Percentiles rank a stretch among this genome's conserved stretches.
phyloP scores from a whole-genome alignment of 164 flowering plant genomes.

The Umbellularia californica region DNA sequence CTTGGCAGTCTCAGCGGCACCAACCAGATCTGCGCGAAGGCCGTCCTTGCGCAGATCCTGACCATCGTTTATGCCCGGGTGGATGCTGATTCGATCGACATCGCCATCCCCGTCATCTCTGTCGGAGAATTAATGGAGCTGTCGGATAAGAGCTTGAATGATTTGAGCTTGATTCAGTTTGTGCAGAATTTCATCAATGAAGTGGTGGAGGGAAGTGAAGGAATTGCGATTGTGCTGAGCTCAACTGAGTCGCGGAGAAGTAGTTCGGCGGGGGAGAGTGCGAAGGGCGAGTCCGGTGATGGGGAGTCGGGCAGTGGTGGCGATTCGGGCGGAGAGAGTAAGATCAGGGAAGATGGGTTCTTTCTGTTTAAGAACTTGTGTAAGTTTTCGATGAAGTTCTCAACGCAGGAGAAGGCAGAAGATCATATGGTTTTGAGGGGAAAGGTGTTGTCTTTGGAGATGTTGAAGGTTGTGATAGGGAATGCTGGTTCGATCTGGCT shows the following conservation, averaged over 20 bases:
- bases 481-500: slow-evolving; percentile 81
- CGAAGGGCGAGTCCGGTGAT: not conserved
- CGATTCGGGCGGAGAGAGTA: slow-evolving; percentile 39
- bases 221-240: slow-evolving; percentile 18
- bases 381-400: slow-evolving; percentile 92
- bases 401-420: slow-evolving; percentile 75
- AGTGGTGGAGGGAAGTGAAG: slow-evolving; percentile 45
- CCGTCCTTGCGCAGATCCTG: slow-evolving; percentile 84
- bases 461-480: slow-evolving; percentile 71
- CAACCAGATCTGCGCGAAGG: slow-evolving; percentile 94
- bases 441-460: slow-evolving; percentile 81
- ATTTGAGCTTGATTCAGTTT: slow-evolving; percentile 62
- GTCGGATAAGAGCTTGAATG: slow-evolving; percentile 75
- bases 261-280: not conserved
- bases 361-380: slow-evolving; percentile 80
- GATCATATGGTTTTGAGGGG: slow-evolving; percentile 90
- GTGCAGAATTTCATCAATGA: slow-evolving; percentile 73
- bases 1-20: slow-evolving; percentile 75
- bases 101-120: slow-evolving; percentile 34
- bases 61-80: slow-evolving; percentile 66
- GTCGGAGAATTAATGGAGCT: slow-evolving; percentile 69
- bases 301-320: slow-evolving; percentile 20
- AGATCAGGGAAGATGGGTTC: slow-evolving; percentile 84
- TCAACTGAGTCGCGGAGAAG: not conserved
- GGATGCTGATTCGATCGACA: slow-evolving; percentile 65